Evolutionary conservation across 176 grass and related monocot species (phyloP).

Genomic region (Chrysopogon serrulatus): DNA sequence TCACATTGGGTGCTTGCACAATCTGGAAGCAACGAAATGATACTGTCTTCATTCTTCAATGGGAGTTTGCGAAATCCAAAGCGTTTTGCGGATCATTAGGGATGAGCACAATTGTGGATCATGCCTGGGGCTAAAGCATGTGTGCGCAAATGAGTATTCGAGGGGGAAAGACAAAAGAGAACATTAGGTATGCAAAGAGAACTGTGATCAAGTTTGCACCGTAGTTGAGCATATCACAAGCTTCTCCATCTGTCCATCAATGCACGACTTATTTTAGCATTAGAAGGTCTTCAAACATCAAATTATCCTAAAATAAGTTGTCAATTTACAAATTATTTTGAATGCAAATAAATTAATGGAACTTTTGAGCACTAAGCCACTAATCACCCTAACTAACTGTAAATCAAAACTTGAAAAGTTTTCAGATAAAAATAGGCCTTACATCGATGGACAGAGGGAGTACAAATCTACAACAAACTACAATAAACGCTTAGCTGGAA

Average conservation of each 20-base stretch:
- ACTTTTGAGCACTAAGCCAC: not conserved
- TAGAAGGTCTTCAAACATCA: not conserved
- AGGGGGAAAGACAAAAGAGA: not conserved
- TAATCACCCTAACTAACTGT: not conserved
- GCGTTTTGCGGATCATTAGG: not conserved
- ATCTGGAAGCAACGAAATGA: not conserved
- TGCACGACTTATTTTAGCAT: not conserved
- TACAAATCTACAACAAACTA: slow-evolving; percentile 9
- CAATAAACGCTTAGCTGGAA: slow-evolving; percentile 3
- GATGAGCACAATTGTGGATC: not conserved
- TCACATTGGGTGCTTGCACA: not conserved
- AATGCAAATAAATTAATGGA: not conserved
- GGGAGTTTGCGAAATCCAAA: not conserved
- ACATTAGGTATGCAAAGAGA: not conserved
- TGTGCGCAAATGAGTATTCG: not conserved
- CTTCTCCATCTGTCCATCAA: not conserved
- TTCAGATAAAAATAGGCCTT: not conserved
- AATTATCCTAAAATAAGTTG: not conserved
- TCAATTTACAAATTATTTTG: not conserved
- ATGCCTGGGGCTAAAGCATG: not conserved
- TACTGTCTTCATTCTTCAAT: not conserved
- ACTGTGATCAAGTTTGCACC: not conserved
- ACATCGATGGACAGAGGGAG: not conserved
- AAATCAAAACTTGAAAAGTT: not conserved
- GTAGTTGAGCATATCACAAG: not conserved